Evolutionary conservation across 1,139 yeast species (phyloP).

Genomic region (Diutina ranongensis): DNA sequence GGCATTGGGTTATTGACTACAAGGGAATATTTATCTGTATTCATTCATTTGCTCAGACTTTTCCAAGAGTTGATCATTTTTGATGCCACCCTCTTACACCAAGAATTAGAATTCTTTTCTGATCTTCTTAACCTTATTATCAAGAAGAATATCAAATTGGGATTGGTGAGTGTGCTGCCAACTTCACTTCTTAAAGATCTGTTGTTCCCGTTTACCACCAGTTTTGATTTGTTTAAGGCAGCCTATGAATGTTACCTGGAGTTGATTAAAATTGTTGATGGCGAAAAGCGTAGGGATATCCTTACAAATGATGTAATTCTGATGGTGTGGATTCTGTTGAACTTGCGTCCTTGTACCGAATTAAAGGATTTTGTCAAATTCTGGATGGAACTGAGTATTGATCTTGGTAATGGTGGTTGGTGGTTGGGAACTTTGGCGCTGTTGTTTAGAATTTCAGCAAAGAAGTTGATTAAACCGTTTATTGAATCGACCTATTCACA

Average conservation of each 20-base stretch:
- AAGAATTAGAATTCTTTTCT: constrained; percentile 21
- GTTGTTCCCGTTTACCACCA: constrained; percentile 30
- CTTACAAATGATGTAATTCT: constrained; percentile 26
- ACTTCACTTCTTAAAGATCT: constrained; percentile 25
- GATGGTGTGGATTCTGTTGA: constrained; percentile 34
- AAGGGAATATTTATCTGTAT: constrained; percentile 14
- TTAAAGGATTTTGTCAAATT: constrained; percentile 22
- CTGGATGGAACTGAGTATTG: constrained; percentile 31
- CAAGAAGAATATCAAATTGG: constrained; percentile 27
- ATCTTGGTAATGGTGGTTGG: constrained; percentile 14
- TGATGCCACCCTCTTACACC: constrained; percentile 25
- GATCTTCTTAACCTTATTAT: constrained; percentile 15
- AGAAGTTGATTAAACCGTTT: constrained; percentile 27
- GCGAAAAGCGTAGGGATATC: constrained; percentile 14
- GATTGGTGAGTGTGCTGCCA: constrained; percentile 22
- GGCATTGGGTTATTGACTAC: constrained; percentile 2
- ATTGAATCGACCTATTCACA: constrained; percentile 29
- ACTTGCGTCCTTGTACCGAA: constrained; percentile 27
- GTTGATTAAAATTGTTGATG: constrained; percentile 24
- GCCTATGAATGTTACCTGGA: constrained; percentile 32
- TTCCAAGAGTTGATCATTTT: constrained; percentile 31
- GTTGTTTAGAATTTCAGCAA: constrained; percentile 26
- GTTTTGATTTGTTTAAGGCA: constrained; percentile 22
- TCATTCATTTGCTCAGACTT: constrained; percentile 17
- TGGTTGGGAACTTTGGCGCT: constrained; percentile 33